Conservation (phyloP, 1,284 basidiomycete genomes). For the Inonotus obliquus region DNA sequence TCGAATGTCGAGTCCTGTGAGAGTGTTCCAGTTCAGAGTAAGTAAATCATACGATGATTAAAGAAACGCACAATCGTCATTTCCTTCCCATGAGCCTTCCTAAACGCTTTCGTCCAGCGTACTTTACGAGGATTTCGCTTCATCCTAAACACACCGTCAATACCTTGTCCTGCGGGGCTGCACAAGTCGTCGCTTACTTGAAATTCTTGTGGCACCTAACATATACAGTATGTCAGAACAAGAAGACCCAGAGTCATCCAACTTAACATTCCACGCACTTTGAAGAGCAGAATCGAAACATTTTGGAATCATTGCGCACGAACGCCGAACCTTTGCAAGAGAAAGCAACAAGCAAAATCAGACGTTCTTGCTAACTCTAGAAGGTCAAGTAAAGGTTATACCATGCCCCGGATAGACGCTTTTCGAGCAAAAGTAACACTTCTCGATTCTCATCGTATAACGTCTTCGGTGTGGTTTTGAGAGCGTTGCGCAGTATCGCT, state of each 20-base stretch:
- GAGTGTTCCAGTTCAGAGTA: background rate
- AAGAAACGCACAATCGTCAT: constrained; percentile 88
- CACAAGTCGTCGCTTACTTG: constrained; percentile 54
- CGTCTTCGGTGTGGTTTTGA: background rate
- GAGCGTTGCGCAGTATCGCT: background rate
- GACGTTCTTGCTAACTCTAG: background rate
- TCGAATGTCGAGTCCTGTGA: constrained; percentile 94
- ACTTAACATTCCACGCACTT: constrained; percentile 57
- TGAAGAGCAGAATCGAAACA: constrained; percentile 94
- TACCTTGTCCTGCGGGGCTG: background rate
- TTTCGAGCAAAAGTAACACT: constrained; percentile 91
- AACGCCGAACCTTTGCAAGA: constrained; percentile 76
- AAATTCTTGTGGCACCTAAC: constrained; percentile 97
- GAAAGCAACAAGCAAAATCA: background rate
- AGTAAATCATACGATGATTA: background rate
- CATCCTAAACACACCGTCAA: constrained; percentile 61
- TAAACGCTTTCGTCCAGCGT: constrained; percentile 99
- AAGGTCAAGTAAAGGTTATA: constrained; percentile 27
- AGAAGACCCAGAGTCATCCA: background rate
- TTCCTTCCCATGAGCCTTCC: constrained; percentile 98
- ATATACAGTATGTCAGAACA: background rate
- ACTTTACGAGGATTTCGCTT: constrained; percentile 99
- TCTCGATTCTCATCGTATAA: constrained; percentile 72
- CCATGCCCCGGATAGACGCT: constrained; percentile 95
- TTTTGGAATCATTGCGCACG: constrained; percentile 94